Evolutionary conservation across 2,329 filamentous ascomycete genomes (phyloP), one percentile per base, ranked within the genome.

Genomic region (Acarospora socialis): DNA sequence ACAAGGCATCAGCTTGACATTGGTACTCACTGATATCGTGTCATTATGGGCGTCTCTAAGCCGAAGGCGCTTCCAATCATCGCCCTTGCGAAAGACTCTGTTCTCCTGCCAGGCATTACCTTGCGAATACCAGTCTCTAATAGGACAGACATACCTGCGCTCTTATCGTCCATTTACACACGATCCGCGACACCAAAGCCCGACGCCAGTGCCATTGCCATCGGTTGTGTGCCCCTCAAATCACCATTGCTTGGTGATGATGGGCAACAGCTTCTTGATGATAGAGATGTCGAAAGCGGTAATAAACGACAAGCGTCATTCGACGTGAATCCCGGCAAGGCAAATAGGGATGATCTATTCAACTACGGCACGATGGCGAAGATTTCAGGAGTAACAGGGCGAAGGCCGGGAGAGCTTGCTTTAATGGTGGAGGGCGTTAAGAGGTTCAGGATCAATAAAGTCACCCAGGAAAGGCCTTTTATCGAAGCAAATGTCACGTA

Each of bases 201-300:
- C 2, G 65, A 77, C 43, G 70, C 73, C 17, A 69, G 67, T 40
- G 66, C 73, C 43, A 73, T 93, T 44, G 76, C 81, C 6, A 76
- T 95, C 43, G 83, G 80, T 32, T 95, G 87, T 54, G 75, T 95
- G 33, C 90, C 90, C 13, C 65, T 94, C 38, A 77, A 67, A 41
- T 90, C 82, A 30, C 76, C 77, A 3, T 68, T 77, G 15, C 65
- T 93, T 16, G 76, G 74, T 36, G 66, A 68, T 17, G 74, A 82
- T 48, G 84, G 84, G 26, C 77, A 86, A 54, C 69, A 74, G 35
- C 65, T 92, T 42, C 69, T 92, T 34, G 71, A 78, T 33, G 67
- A 75, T 48, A 70, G 67, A 22, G 68, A 69, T 15, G 59, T 63
- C 23, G 63, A 65, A 40, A 53, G 53, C 30, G n/a, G n/a, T n/a